Base-by-base conservation (phyloP, 2,329 filamentous ascomycete species). In the Botryotinia convoluta region DNA sequence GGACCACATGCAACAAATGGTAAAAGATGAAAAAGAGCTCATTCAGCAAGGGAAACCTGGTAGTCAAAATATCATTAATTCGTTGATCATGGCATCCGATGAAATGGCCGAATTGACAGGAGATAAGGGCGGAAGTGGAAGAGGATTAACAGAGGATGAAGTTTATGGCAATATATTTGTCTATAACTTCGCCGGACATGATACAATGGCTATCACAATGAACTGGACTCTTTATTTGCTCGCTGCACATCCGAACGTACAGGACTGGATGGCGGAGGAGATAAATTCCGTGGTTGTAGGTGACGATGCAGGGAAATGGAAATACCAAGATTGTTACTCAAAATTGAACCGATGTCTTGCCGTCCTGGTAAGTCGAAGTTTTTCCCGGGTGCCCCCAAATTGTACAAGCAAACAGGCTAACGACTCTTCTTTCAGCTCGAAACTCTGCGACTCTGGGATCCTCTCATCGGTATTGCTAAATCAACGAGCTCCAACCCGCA, bases 261-360 rank as follows among this genome's bases (percentile, higher is more conserved):
- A 79, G 71, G 44, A 73, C 8, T 78, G 75, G 77, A n/a, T n/a
- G n/a, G n/a, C n/a, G n/a, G 76, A 77, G 59, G 78, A 79, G 29
- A 69, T 80, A 10, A 54, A 74, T 29, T 42, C 37, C 22, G 74
- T 80, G 7, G 73, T 75, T 80, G 82, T n/a, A n/a, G n/a, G n/a
- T n/a, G n/a, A n/a, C n/a, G n/a, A n/a, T n/a, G n/a, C n/a, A n/a
- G n/a, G n/a, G n/a, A n/a, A n/a, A n/a, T n/a, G n/a, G n/a, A 79
- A 83, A 20, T 85, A 83, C 69, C 57, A 76, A 6, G 74, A 77
- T 2, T 72, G 81, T 12, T 86, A 83, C 71, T 83, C 84, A 0
- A 82, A 80, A 29, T 77, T 87, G 0, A 82, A 81, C 61, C 80
- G 84, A 22, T 84, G 83, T 62, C 71, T 83, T 2, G 80, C 83